Evolutionary conservation across 768 basidiomycete species (phyloP), one percentile per base, ranked within the genome.

Genomic region (Hirschioporus abietinus): DNA sequence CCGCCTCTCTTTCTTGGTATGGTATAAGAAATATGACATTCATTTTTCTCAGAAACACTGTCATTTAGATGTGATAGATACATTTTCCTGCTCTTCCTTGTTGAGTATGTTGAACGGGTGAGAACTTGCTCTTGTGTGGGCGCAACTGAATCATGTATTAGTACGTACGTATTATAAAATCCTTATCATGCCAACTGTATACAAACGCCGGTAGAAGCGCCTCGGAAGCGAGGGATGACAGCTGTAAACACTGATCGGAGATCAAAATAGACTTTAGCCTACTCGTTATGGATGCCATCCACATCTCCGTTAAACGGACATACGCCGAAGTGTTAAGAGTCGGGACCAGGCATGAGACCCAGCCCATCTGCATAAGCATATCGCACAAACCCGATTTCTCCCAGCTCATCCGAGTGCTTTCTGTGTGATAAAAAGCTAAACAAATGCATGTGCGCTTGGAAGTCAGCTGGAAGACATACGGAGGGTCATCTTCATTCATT

Each of bases 291-390:
- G 42, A 52, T 20, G 42, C 42, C 12, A 52, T 52, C 42, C 20
- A 52, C 42, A 30, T 3, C 30, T 30, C 30, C 30, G 3, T 52
- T 52, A n/a, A n/a, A n/a, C n/a, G n/a, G n/a, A n/a, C n/a, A n/a
- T n/a, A 15, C 42, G 4, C 42, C 42, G 42, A 15, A 15, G 35
- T 36, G 42, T 15, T 52, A 52, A 20, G 20, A 52, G 42, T 61
- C 65, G 64, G 58, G 63, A 70, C 66, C 72, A 69, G 81, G 82
- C 82, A 88, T 83, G 67, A 88, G 72, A 24, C 81, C 78, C 67
- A 88, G 76, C 5, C 83, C 82, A 72, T 90, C 88, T 27, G 69
- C 70, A 68, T 82, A 87, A 10, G 84, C 87, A 71, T 81, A 81
- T 65, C 85, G 80, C 52, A 82, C 79, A 75, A 89, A 86, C n/a